Conservation (phyloP, 2,329 filamentous ascomycete species). For the Rhytidhysteron rufulum region DNA sequence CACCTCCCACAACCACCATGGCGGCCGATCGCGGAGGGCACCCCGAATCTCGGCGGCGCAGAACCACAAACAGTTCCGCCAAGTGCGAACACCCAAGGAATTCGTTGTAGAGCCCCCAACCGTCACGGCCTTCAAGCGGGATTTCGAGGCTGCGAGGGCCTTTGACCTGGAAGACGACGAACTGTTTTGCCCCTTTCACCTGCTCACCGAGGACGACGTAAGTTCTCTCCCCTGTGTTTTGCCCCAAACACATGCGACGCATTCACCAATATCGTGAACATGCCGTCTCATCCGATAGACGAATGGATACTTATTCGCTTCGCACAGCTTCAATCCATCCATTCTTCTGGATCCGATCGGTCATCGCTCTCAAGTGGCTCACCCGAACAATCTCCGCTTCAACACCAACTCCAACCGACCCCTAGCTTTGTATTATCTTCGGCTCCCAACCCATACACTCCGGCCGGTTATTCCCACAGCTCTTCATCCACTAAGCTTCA, state of each 20-base stretch:
- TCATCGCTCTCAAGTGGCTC: slow-evolving; percentile 94
- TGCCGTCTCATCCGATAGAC: slow-evolving; percentile 1
- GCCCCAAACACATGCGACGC: too few relatives aligned
- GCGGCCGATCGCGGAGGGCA: slow-evolving; percentile 78
- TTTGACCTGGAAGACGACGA: slow-evolving; percentile 96
- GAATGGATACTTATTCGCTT: slow-evolving; percentile 25
- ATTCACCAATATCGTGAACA: too few relatives aligned
- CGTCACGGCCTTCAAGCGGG: slow-evolving; percentile 73
- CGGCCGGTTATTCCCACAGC: slow-evolving; percentile 53
- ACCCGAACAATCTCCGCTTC: slow-evolving; percentile 84
- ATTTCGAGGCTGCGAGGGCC: slow-evolving; percentile 86
- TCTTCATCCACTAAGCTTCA: slow-evolving; percentile 72
- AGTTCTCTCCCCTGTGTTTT: slow-evolving; percentile 23
- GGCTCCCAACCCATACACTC: slow-evolving; percentile 52
- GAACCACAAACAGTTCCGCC: slow-evolving; percentile 84
- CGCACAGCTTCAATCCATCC: slow-evolving; percentile 79
- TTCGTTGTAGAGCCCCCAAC: slow-evolving; percentile 68
- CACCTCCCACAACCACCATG: slow-evolving; percentile 72
- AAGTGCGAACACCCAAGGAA: slow-evolving; percentile 82
- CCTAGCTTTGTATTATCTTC: slow-evolving; percentile 70
- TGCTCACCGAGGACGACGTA: slow-evolving; percentile 93
- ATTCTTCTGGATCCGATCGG: slow-evolving; percentile 83
- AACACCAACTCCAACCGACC: slow-evolving; percentile 71
- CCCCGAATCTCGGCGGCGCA: slow-evolving; percentile 77
- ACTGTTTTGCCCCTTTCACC: slow-evolving; percentile 82